These are phyloP conservation scores for Schizosaccharomyces octosporus DNA, from an alignment of 805 yeast species.

Conservation along the genomic window DNA sequence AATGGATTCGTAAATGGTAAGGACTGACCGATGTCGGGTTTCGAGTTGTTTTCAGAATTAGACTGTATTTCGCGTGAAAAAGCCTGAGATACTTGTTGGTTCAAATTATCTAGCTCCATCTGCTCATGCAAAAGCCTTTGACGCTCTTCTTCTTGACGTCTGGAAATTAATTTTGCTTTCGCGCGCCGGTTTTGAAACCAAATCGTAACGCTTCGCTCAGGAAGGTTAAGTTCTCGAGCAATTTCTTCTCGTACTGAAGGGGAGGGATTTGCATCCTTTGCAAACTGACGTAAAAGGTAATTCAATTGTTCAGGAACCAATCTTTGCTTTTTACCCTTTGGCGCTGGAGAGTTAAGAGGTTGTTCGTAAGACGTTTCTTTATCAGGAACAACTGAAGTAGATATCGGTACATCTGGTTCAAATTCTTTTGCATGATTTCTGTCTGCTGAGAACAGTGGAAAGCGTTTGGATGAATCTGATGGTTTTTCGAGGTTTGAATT, in stretches of 20 bases:
- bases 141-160: not conserved
- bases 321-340: not conserved
- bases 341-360: not conserved
- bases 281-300: not conserved
- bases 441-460: too few species aligned
- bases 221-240: not conserved
- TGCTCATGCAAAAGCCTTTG: not conserved
- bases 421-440: too few species aligned
- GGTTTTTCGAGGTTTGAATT: too few species aligned
- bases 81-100: not conserved
- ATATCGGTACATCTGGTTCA: too few species aligned
- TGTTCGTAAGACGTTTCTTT: too few species aligned
- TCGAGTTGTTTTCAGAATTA: not conserved
- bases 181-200: slow-evolving; percentile 2
- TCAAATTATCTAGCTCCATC: not conserved
- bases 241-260: not conserved
- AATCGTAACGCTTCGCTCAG: not conserved
- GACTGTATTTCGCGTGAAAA: not conserved
- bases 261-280: not conserved
- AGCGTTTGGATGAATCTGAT: too few species aligned
- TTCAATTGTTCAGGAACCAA: not conserved
- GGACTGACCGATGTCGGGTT: not conserved
- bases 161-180: not conserved
- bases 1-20: not conserved
- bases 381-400: too few species aligned